Base-by-base conservation (phyloP, 2,329 filamentous ascomycete species). In the Fusarium oxysporum region DNA sequence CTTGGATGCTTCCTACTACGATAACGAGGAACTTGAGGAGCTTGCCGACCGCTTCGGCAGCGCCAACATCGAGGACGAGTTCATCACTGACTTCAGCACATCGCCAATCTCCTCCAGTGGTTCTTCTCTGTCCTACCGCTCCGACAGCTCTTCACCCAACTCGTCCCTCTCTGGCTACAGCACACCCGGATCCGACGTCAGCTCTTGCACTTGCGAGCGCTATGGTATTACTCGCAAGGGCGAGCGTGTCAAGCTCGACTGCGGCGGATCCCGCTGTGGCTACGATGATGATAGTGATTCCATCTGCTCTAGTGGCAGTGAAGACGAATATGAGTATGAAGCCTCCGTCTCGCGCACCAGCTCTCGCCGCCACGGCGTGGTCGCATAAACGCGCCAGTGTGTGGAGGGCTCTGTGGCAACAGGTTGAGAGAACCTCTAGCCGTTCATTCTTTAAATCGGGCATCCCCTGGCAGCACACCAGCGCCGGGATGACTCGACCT, bases 151-250 rank as follows among this genome's bases (percentile, higher is more conserved):
- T 69, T 92, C 90, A 71, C 91, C 92, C 78, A 92, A 86, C 84
- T 95, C 91, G 41, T 92, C 90, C 68, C 87, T 92, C 76, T 92
- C 92, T 62, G 92, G 92, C 77, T 95, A 94, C 83, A 94, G 93
- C 87, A 93, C 91, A 70, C 92, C 92, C 71, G 88, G 88, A 83
- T 94, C 92, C 58, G 93, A 92, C 79, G 91, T 90, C 84, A 92
- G 89, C 79, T 89, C 88, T 82, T 98, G 96, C 90, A 95, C 92
- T 74, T 98, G 96, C 86, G 94, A 98, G 84, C 93, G 95, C 85
- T 98, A 96, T 86, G 96, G 95, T 78, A 97, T 98, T 87, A 98
- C 95, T 74, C 93, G 95, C 85, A 92, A 92, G 83, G 95, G 95
- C 80, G 93, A 97, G 83, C 92, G 95, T 79, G 93, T 98, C 89